A percentile compares a stretch with the other conserved stretches of the same genome.
phyloP scores from a whole-genome alignment of 768 basidiomycete genomes.

The Trametes cubensis region DNA sequence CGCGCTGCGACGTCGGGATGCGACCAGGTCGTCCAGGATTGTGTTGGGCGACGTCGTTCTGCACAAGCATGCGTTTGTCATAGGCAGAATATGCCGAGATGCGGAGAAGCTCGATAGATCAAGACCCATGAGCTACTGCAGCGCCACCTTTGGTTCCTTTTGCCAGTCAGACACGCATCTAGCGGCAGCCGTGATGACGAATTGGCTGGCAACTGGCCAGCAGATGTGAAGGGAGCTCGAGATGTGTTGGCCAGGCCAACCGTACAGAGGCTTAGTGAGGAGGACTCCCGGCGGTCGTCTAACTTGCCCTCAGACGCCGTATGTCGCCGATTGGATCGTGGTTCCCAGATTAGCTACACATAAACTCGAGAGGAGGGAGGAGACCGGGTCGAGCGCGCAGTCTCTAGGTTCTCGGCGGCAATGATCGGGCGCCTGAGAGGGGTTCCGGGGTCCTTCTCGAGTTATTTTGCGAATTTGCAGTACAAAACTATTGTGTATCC shows the following conservation, averaged over 20 bases:
- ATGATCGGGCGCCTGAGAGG: neutral
- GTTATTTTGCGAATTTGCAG: constrained; percentile 3
- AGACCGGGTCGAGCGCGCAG: too few relatives aligned
- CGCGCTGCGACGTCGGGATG: neutral
- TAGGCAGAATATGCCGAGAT: neutral
- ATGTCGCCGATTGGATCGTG: constrained; percentile 23
- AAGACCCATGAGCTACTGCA: too few relatives aligned
- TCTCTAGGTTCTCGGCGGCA: constrained; percentile 1
- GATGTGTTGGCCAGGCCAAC: too few relatives aligned
- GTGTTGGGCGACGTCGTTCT: neutral
- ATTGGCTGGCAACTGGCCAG: too few relatives aligned
- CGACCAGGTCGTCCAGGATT: neutral
- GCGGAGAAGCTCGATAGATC: constrained; percentile 5
- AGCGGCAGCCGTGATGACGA: too few relatives aligned
- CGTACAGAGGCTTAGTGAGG: neutral
- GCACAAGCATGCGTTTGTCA: neutral
- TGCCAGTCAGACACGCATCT: neutral
- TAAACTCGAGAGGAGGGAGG: neutral
- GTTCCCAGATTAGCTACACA: constrained; percentile 24
- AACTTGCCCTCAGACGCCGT: neutral
- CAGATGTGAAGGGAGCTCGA: too few relatives aligned
- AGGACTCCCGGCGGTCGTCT: neutral
- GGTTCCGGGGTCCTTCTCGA: constrained; percentile 4
- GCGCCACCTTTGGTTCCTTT: too few relatives aligned
- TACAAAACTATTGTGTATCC: neutral